Conservation (phyloP, 495 filamentous ascomycete species). For the Xylaria nigripes region DNA sequence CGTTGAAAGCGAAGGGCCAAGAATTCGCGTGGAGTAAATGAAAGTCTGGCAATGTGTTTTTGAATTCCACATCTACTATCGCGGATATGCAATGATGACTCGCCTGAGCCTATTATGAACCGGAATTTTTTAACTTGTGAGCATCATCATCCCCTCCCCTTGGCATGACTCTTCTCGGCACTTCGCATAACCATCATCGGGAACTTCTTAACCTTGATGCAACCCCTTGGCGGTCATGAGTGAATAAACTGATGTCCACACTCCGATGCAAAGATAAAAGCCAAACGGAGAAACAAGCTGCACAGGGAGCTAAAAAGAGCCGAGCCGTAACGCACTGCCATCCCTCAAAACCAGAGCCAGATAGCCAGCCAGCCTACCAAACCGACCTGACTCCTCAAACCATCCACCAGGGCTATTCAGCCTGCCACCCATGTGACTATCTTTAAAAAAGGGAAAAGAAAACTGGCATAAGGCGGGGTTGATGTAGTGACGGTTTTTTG, state of each 20-base stretch:
- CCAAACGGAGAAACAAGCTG: conserved; percentile 40
- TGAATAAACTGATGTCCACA: background rate
- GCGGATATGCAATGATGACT: conserved; percentile 1
- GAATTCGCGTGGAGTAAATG: conserved; percentile 6
- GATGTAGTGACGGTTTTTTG: conserved; percentile 1
- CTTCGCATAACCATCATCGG: background rate
- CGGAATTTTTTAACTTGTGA: background rate
- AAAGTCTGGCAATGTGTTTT: conserved; percentile 16
- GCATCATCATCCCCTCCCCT: background rate
- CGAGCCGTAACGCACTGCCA: conserved; percentile 12
- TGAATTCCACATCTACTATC: background rate
- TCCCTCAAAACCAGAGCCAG: conserved; percentile 9
- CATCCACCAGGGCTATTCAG: conserved; percentile 11
- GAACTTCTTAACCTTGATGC: background rate
- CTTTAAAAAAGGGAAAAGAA: conserved; percentile 4
- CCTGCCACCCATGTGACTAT: conserved; percentile 12
- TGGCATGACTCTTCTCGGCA: background rate
- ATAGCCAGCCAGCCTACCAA: conserved; percentile 12
- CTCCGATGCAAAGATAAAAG: conserved; percentile 3
- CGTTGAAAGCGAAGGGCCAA: background rate
- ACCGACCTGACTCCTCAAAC: conserved; percentile 12
- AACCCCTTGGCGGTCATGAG: background rate
- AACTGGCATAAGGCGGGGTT: background rate
- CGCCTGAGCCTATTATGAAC: background rate
- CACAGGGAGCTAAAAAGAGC: conserved; percentile 20